Base-by-base conservation (phyloP, 176 grass and related monocot genomes). In the maize (Zea mays) region DNA sequence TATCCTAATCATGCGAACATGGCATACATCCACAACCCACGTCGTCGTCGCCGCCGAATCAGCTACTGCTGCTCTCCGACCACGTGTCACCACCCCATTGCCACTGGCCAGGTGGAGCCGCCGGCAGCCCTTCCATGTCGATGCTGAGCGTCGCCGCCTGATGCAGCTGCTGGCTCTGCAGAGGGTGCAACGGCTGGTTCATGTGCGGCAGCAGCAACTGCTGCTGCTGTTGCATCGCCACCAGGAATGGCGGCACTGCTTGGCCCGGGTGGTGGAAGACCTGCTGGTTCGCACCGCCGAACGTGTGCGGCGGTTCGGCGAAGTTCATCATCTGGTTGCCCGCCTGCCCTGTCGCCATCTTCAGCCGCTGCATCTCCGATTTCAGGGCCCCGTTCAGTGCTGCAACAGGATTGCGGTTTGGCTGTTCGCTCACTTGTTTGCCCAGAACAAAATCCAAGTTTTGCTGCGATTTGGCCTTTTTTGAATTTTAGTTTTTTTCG, bases 381-480 rank as follows among this genome's bases (percentile, higher is more conserved):
- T 76, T 88, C 68, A 97, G 79, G 36, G 87, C 68, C 5, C 89
- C 93, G n/a, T 86, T 97, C 57, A 93, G 62, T 68, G 83, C 93
- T 97, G 66, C 84, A 79, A 37, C 1, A 58, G 55, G 19, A 3
- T 58, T 21, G 54, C 27, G 27, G 27, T 27, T 27, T 27, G 27
- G 27, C 27, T 57, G 54, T 8, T 52, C 17, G 15, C n/a, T 15
- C n/a, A 27, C 27, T 27, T 27, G 27, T 27, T 27, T 57, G n/a
- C 9, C 20, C 7, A 69, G 41, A 12, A 36, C 57, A 17, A 16
- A n/a, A 13, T 10, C 20, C 15, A 3, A 39, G 38, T 1, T 3
- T 16, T 52, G 15, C 15, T 76, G 1, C 33, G 35, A 7, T 73
- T 54, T 52, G 4, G 43, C 16, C 27, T 27, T 27, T 27, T 27